Evolutionary conservation across 2,329 filamentous ascomycete genomes (phyloP), one percentile per base, ranked within the genome.

Genomic region (Xylogone sp.): DNA sequence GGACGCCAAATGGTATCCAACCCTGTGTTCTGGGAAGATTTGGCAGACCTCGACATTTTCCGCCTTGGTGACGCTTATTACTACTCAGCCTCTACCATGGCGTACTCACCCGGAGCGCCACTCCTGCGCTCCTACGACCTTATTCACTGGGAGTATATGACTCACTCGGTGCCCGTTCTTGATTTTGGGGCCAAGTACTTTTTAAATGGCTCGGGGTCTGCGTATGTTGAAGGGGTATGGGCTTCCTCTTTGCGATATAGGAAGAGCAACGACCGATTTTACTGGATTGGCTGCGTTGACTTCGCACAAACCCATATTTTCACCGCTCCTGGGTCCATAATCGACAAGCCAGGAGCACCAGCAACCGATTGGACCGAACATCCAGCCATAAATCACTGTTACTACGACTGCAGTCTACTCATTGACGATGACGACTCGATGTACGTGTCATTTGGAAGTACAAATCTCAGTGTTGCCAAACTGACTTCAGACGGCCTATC

Each of bases 361-460:
- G 65, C 66, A 1, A 75, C 72, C 0, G 72, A 73, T 0, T 79
- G 75, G 75, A 69, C 55, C 9, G 65, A 71, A 44, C 55, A 59
- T 34, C 67, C 64, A 1, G 69, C 61, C 8, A 64, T 73, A 16
- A 67, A 64, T 0, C 69, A 61, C 1, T 84, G 79, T 62, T 82
- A 79, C 58, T 84, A 84, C 57, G 81, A 84, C 61, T 73, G 69
- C 18, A 79, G 81, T 0, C 62, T 84, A 0, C 62, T 83, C n/a
- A 72, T 84, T 29, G 80, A 83, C 46, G 76, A 81, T 21, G 73
- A 83, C 27, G 80, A 82, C 51, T 77, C 73, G 1, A 78, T 83
- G 71, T 84, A 83, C 47, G 74, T 84, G 0, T 76, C 72, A 0
- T 81, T 81, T 57, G 80, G 78, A 3, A 74, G 69, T 45, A 72